Conservation (phyloP, 169 alveolate species). For the Perkinsus marinus region DNA sequence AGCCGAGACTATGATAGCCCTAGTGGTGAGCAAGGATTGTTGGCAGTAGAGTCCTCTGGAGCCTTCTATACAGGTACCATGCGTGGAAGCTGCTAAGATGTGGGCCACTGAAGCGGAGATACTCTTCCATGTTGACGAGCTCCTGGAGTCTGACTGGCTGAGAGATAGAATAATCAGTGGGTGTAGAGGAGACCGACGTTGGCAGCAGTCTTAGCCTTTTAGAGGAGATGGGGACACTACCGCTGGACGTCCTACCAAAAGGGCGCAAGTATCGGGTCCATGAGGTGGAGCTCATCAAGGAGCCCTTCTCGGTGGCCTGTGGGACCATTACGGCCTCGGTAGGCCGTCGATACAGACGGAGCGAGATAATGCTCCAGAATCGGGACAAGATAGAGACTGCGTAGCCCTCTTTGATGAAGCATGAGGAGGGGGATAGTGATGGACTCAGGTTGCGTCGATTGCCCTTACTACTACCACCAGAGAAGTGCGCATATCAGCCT, state of each 20-base stretch:
- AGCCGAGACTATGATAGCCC: neutral
- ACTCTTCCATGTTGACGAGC: neutral
- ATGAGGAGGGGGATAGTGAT: neutral
- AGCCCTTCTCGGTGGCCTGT: neutral
- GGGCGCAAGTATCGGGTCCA: neutral
- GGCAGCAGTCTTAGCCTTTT: neutral
- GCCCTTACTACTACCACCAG: neutral
- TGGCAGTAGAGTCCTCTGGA: neutral
- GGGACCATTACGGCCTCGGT: neutral
- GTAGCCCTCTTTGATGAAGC: neutral
- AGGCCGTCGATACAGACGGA: neutral
- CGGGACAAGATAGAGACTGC: neutral
- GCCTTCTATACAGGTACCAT: neutral
- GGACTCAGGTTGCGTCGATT: neutral
- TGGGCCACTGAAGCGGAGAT: neutral
- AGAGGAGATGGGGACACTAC: neutral
- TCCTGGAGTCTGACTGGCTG: neutral
- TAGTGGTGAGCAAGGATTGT: neutral
- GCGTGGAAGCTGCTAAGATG: neutral
- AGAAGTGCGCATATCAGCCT: neutral
- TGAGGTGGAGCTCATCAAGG: neutral
- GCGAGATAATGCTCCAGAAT: neutral
- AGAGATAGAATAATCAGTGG: neutral
- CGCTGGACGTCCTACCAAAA: neutral
- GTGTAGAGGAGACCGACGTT: neutral